These are phyloP conservation scores for Cucumis hystrix DNA, from an alignment of 306 rosid genomes.

Conservation along the genomic window DNA sequence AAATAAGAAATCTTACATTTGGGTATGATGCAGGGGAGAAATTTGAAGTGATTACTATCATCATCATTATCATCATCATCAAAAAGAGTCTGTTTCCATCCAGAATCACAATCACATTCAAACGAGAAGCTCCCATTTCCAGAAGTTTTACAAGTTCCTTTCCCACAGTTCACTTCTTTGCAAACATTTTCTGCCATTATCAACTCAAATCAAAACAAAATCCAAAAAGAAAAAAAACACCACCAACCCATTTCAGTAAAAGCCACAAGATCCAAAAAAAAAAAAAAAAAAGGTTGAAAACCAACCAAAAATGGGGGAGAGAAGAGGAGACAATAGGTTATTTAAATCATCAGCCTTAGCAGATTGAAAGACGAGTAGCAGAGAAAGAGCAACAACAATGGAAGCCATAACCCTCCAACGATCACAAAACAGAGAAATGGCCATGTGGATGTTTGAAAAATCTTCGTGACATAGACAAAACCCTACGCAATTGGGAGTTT, in stretches of 20 bases:
- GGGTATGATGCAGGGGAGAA: constrained; percentile 82
- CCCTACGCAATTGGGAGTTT: background rate
- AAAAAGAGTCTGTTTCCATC: constrained; percentile 52
- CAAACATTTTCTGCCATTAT: constrained; percentile 44
- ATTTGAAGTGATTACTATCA: constrained; percentile 18
- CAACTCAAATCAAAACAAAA: background rate
- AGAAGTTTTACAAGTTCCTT: constrained; percentile 66
- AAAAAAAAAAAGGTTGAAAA: background rate
- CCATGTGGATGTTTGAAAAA: background rate
- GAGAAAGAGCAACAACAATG: constrained; percentile 13
- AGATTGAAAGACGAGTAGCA: constrained; percentile 30
- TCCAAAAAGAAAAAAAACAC: background rate
- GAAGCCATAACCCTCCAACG: constrained; percentile 31
- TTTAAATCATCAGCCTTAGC: constrained; percentile 15
- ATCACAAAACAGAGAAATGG: background rate
- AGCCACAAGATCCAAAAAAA: background rate
- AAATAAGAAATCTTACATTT: constrained; percentile 31
- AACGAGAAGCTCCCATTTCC: constrained; percentile 32
- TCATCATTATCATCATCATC: constrained; percentile 3
- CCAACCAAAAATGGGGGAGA: constrained; percentile 58
- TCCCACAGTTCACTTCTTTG: constrained; percentile 60
- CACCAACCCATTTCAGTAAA: background rate
- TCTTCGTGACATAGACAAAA: background rate
- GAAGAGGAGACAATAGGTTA: constrained; percentile 37
- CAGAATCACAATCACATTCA: constrained; percentile 62